phyloP scores from a whole-genome alignment of 2,329 filamentous ascomycete genomes.

The Graphiopsis chlorocephala region DNA sequence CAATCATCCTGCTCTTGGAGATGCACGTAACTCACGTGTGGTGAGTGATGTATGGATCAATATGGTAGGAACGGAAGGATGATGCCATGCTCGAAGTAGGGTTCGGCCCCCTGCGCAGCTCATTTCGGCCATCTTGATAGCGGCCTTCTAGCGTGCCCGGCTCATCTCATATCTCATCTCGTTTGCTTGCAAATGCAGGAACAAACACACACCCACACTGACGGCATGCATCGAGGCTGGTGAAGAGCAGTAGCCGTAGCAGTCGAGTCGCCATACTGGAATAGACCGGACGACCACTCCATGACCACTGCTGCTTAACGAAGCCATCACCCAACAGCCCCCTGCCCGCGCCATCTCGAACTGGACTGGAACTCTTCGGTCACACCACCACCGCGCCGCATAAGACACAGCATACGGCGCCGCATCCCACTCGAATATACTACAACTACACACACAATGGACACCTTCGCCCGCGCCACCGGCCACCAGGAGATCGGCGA shows the following conservation, averaged over 20 bases:
- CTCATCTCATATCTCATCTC: background rate
- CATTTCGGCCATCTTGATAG: background rate
- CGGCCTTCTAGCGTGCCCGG: background rate
- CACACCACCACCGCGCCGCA: background rate
- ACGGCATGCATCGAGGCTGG: background rate
- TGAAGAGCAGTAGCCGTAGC: background rate
- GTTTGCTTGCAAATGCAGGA: background rate
- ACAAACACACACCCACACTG: background rate
- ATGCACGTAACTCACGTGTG: background rate
- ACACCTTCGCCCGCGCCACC: slow-evolving; percentile 35
- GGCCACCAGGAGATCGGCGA: slow-evolving; percentile 33
- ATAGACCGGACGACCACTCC: background rate
- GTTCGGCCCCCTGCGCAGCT: background rate
- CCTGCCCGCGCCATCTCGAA: background rate
- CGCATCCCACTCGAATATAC: background rate
- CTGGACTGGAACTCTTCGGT: background rate
- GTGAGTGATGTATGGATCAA: background rate
- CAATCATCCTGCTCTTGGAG: background rate
- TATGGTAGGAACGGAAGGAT: background rate
- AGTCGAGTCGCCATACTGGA: background rate
- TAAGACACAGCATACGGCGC: background rate
- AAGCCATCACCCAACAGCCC: background rate
- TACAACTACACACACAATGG: slow-evolving; percentile 24
- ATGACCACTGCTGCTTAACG: background rate
- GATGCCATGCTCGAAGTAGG: background rate